A percentile compares a stretch with the other conserved stretches of the same genome.
Evolutionary conservation across 192 early-diverging fungal species (phyloP).

Genomic region (Coemansia sp.): DNA sequence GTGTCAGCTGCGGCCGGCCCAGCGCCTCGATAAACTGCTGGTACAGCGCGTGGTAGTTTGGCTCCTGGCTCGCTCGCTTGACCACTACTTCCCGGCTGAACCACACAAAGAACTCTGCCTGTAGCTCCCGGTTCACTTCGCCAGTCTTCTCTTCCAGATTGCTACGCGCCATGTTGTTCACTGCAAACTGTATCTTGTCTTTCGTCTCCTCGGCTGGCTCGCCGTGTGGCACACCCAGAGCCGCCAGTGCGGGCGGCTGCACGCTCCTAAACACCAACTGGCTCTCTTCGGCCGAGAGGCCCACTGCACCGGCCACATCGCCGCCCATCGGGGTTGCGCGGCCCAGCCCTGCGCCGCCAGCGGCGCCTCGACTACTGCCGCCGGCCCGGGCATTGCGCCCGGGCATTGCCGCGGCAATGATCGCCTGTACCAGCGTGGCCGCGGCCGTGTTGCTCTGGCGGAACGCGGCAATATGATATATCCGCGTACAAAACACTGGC

Average conservation of each 20-base stretch:
- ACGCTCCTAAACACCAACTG: slow-evolving; percentile 33
- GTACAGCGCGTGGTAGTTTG: slow-evolving; percentile 94
- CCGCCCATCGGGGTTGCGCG: too few species aligned
- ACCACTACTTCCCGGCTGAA: slow-evolving; percentile 93
- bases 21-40: slow-evolving; percentile 75
- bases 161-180: slow-evolving; percentile 89
- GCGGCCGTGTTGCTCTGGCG: slow-evolving; percentile 53
- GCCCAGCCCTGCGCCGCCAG: too few species aligned
- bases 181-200: slow-evolving; percentile 95
- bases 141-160: slow-evolving; percentile 82
- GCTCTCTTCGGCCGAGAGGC: too few species aligned
- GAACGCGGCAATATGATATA: slow-evolving; percentile 79
- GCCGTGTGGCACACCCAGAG: slow-evolving; percentile 15
- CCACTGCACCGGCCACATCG: too few species aligned
- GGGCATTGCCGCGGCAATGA: slow-evolving; percentile 20
- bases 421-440: slow-evolving; percentile 32
- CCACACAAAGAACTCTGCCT: slow-evolving; percentile 77
- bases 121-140: slow-evolving; percentile 54
- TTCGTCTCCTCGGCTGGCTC: slow-evolving; percentile 52
- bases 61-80: slow-evolving; percentile 92
- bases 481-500: slow-evolving; percentile 79
- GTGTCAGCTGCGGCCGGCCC: slow-evolving; percentile 57
- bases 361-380: too few species aligned
- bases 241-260: slow-evolving; percentile 28
- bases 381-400: slow-evolving; percentile 19